Conservation (phyloP, 2,329 filamentous ascomycete species). For the Tolypocladium nubicola region DNA sequence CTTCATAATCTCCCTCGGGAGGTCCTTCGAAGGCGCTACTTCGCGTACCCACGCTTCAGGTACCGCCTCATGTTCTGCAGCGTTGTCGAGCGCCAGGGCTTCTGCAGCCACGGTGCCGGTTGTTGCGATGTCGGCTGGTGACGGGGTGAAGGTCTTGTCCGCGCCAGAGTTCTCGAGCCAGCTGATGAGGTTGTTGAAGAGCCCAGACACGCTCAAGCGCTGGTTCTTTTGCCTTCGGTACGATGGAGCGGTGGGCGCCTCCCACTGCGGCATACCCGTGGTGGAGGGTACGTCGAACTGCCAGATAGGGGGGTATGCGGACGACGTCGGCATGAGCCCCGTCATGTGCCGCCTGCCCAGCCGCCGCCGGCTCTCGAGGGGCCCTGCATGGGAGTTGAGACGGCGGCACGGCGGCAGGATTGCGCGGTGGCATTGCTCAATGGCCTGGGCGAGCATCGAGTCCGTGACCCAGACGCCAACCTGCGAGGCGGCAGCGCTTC, state of each 20-base stretch:
- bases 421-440: slow-evolving; percentile 18
- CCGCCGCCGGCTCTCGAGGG: slow-evolving; percentile 43
- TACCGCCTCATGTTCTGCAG: background rate
- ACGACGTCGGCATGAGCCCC: slow-evolving; percentile 31
- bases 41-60: background rate
- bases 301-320: slow-evolving; percentile 31
- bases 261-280: slow-evolving; percentile 40
- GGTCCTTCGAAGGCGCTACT: background rate
- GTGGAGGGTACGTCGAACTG: slow-evolving; percentile 32
- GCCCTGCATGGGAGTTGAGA: slow-evolving; percentile 37
- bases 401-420: slow-evolving; percentile 12
- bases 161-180: slow-evolving; percentile 16
- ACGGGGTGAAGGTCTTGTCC: slow-evolving; percentile 9
- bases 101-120: slow-evolving; percentile 1
- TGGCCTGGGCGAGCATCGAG: slow-evolving; percentile 18
- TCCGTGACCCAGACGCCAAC: slow-evolving; percentile 21
- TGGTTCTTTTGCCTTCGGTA: slow-evolving; percentile 13
- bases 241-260: slow-evolving; percentile 29
- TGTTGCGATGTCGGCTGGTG: slow-evolving; percentile 1
- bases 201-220: slow-evolving; percentile 6
- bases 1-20: slow-evolving; percentile 6
- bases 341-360: slow-evolving; percentile 44
- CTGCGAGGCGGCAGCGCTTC: slow-evolving; percentile 7
- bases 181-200: slow-evolving; percentile 16
- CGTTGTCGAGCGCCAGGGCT: slow-evolving; percentile 1